Base-by-base conservation (phyloP, 2,329 filamentous ascomycete genomes). In the Geosmithia putterillii region DNA sequence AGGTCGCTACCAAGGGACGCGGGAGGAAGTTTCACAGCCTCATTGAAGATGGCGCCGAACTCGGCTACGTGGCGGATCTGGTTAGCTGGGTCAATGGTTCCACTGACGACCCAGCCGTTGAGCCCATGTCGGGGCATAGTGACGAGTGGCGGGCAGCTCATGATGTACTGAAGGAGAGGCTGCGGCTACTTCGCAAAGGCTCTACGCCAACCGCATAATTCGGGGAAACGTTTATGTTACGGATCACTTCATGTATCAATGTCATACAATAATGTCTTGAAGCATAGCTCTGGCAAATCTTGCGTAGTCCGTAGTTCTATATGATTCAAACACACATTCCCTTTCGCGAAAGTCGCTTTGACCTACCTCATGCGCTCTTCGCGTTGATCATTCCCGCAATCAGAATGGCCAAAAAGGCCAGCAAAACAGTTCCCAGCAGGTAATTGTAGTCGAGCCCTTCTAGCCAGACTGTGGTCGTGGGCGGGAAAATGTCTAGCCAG, bases 21-120 rank as follows among this genome's bases (percentile, higher is more conserved):
- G 53, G 54, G 2, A 42, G 53, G 2, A 46, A 50, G 3, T 57
- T 57, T 23, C 54, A 57, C 21, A 57, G 54, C 25, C 35, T 57
- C 20, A 50, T 48, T 0, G 49, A 45, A 0, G 46, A 52, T 3
- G 54, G 51, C 1, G 43, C 48, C 1, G 54, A 57, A 35, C 35
- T 55, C 1, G 46, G 23, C 1, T 56, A 56, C 23, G 49, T 56
- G 3, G 46, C 48, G 19, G 47, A 54, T 22, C 25, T 56, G 4
- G 19, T 54, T 3, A 38, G 44, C 8, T 56, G 51, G 52, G 50
- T 46, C 1, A 54, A 56, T 23, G 36, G 10, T n/a, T 10, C 9
- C 12, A n/a, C 36, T 4, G 36, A 38, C 14, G 17, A 21, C 17
- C n/a, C 19, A n/a, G n/a, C 4, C 36, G 18, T 38, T 21, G 36